A percentile compares a stretch with the other conserved stretches of the same genome.
These are phyloP conservation scores for Gossypium australe DNA, from an alignment of 345 rosid species.

Conservation along the genomic window DNA sequence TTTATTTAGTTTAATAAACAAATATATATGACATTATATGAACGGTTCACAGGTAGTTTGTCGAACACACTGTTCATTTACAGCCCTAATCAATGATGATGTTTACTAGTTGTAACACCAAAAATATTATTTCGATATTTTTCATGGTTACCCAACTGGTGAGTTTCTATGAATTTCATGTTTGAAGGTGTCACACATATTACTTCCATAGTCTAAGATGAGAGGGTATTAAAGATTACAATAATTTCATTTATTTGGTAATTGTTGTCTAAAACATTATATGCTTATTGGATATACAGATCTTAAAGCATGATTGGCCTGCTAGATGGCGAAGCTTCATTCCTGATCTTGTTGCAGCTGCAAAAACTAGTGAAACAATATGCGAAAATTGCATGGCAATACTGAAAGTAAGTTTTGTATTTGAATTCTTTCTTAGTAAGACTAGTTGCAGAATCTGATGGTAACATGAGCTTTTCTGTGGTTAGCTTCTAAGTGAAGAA, in stretches of 20 bases:
- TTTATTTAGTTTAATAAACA: too few species aligned
- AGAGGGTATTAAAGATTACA: background rate
- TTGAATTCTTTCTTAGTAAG: slow-evolving; percentile 1
- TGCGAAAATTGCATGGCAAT: slow-evolving; percentile 99
- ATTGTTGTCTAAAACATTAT: background rate
- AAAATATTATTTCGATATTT: background rate
- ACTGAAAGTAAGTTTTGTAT: slow-evolving; percentile 56
- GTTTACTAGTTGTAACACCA: background rate
- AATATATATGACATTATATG: too few species aligned
- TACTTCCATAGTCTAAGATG: background rate
- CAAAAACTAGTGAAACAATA: slow-evolving; percentile 97
- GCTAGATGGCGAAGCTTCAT: slow-evolving; percentile 95
- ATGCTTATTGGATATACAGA: slow-evolving; percentile 37
- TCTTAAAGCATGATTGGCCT: slow-evolving; percentile 99
- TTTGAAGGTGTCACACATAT: background rate
- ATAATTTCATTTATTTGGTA: background rate
- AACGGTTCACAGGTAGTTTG: too few species aligned
- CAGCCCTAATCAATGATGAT: background rate
- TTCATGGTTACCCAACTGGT: background rate
- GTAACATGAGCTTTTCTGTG: slow-evolving; percentile 17
- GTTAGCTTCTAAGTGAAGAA: slow-evolving; percentile 95
- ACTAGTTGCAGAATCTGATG: background rate
- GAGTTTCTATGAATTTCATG: background rate
- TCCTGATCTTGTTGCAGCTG: slow-evolving; percentile 98
- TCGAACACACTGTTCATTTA: too few species aligned